A percentile compares a stretch with the other conserved stretches of the same genome.
These are phyloP conservation scores for Nyssa sinensis DNA, from an alignment of 148 eudicot species.

Conservation along the genomic window DNA sequence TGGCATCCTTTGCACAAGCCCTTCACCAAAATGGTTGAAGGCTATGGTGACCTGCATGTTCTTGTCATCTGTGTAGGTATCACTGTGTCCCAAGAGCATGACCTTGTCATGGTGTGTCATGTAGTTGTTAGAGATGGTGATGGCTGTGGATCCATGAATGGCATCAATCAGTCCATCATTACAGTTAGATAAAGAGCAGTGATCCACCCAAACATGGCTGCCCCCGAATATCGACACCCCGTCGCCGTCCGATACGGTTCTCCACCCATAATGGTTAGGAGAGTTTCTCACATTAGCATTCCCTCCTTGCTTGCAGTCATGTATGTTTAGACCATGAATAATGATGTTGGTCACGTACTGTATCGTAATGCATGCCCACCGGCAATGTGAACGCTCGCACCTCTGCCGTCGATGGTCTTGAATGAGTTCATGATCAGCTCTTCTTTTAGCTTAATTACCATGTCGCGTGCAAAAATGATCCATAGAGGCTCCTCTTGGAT, in stretches of 20 bases:
- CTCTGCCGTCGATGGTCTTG: slow-evolving; percentile 69
- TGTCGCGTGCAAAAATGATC: slow-evolving; percentile 55
- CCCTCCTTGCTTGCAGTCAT: slow-evolving; percentile 55
- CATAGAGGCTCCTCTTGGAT: slow-evolving; percentile 63
- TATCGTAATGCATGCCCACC: slow-evolving; percentile 62
- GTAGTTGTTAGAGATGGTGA: slow-evolving; percentile 64
- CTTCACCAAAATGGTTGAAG: slow-evolving; percentile 83
- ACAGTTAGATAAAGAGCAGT: slow-evolving; percentile 55
- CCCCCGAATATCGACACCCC: slow-evolving; percentile 64
- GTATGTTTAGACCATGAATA: slow-evolving; percentile 53
- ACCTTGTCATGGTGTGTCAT: slow-evolving; percentile 67
- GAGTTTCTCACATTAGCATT: slow-evolving; percentile 50
- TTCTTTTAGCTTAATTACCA: slow-evolving; percentile 54
- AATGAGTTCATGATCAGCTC: slow-evolving; percentile 62
- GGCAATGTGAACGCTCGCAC: slow-evolving; percentile 56
- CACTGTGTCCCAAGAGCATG: slow-evolving; percentile 65
- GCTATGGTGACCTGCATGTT: slow-evolving; percentile 75
- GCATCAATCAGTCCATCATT: slow-evolving; percentile 64
- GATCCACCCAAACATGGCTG: slow-evolving; percentile 61
- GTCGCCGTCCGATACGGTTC: slow-evolving; percentile 65
- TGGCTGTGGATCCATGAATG: slow-evolving; percentile 59
- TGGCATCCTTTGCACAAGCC: slow-evolving; percentile 76
- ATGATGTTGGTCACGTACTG: slow-evolving; percentile 61
- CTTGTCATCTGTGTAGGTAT: slow-evolving; percentile 43
- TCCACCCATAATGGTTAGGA: slow-evolving; percentile 55